Base-by-base conservation (phyloP, 805 yeast species). In the Suhomyces pyralidae region DNA sequence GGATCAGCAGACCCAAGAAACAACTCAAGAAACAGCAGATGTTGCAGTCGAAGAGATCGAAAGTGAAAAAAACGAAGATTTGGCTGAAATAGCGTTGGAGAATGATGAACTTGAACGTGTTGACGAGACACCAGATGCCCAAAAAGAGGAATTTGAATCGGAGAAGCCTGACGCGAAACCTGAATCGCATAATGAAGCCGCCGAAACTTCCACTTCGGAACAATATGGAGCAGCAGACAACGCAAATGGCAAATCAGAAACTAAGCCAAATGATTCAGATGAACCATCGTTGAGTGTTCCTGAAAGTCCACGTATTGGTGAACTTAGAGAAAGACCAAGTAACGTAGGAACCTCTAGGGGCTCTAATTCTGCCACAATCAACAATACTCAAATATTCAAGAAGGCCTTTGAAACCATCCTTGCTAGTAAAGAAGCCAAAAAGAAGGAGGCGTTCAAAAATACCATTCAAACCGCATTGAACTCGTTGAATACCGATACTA, bases 351-450 rank as follows among this genome's bases (percentile, higher is more conserved):
- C 45, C 10, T 40, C 45, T 6, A 42, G 46, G n/a, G 44, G 22
- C 20, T 50, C 51, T 20, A 44, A 20, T 14, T 36, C 34, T 12
- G 65, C 60, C 25, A 56, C 55, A 17, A 58, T 63, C 30, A 65
- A 66, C 51, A 63, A 67, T 54, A 46, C 58, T 30, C 58, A 60
- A 42, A 55, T 61, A 9, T 62, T 87, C 58, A 81, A 78, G 57
- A 77, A 78, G 50, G 82, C 90, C 2, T 78, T 88, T 56, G 83
- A 84, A 53, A 60, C 72, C 14, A 83, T 88, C 56, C 65, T 81
- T 40, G 74, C 66, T 32, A 78, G 81, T 54, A 86, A 85, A 61
- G 94, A 87, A 43, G 82, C 84, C 46, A 81, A 79, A 59, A 81
- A 80, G 59, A 74, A 79, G 55, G 77, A 73, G 40, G 64, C 61